Percentiles rank a stretch among this genome's conserved stretches.
phyloP scores from a whole-genome alignment of 2,329 filamentous ascomycete species.

The Sclerotinia glacialis region DNA sequence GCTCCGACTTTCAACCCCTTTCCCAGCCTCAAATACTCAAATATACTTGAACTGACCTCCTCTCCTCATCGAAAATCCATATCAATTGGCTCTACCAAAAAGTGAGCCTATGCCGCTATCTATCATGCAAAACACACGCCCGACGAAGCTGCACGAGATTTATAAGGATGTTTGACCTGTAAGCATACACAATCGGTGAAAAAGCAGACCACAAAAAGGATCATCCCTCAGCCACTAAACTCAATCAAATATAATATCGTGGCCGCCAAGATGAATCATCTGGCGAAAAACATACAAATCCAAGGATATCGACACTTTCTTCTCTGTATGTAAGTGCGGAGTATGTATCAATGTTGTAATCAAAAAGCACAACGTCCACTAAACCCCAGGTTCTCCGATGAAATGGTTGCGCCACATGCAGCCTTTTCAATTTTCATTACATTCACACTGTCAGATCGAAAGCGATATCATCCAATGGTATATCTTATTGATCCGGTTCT shows the following conservation, averaged over 20 bases:
- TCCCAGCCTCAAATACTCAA: constrained; percentile 15
- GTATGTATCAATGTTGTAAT: not conserved
- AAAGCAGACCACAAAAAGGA: not conserved
- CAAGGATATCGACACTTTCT: no score
- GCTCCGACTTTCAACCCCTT: not conserved
- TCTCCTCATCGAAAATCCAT: not conserved
- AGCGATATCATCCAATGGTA: constrained; percentile 19
- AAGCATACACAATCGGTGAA: constrained; percentile 12
- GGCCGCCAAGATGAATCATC: not conserved
- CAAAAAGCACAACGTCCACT: constrained; percentile 2
- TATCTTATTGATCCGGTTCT: constrained; percentile 2
- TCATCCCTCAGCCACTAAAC: constrained; percentile 1
- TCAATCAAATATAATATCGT: not conserved
- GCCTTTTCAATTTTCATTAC: constrained; percentile 15
- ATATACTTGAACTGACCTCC: not conserved
- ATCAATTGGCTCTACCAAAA: not conserved
- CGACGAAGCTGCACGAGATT: not conserved
- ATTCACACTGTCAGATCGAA: constrained; percentile 4
- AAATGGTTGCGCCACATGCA: constrained; percentile 12
- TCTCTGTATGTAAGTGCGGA: not conserved
- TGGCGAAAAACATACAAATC: not conserved
- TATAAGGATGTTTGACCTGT: not conserved
- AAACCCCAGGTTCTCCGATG: not conserved
- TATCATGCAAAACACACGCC: not conserved
- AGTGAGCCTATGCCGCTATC: not conserved